These are phyloP conservation scores for Leucoagaricus sp. DNA, from an alignment of 1,284 basidiomycete species.

Conservation along the genomic window DNA sequence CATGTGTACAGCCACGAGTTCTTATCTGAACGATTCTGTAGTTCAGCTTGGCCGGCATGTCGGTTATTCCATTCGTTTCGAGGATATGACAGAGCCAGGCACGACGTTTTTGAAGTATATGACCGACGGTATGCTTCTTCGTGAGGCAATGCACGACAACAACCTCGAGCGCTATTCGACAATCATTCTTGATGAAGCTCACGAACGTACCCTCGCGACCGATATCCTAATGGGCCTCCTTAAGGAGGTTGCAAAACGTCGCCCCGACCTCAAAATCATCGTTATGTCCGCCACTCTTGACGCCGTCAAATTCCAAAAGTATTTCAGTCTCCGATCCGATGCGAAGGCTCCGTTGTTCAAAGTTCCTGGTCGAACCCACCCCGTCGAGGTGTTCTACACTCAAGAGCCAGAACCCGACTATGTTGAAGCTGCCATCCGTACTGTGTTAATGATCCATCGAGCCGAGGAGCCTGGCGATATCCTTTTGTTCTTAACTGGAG, in stretches of 20 bases:
- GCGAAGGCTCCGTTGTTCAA: conserved; percentile 85
- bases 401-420: conserved; percentile 97
- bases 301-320: conserved; percentile 95
- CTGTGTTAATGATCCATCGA: conserved; percentile 96
- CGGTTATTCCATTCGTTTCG: conserved; percentile 98
- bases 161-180: conserved; percentile 90
- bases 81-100: conserved; percentile 93
- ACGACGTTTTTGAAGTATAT: conserved; percentile 97
- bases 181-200: conserved; percentile 98
- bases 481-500: conserved; percentile 94
- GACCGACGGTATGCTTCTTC: conserved; percentile 98
- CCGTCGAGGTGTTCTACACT: conserved; percentile 96
- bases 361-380: conserved; percentile 95
- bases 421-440: conserved; percentile 95
- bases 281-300: conserved; percentile 99
- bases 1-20: too few relatives aligned
- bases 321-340: conserved; percentile 73
- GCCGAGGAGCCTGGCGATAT: conserved; percentile 95
- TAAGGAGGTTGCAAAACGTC: conserved; percentile 75
- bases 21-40: conserved; percentile 28
- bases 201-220: conserved; percentile 97
- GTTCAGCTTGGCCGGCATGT: conserved; percentile 93
- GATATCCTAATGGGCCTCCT: conserved; percentile 98
- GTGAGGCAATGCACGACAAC: conserved; percentile 98
- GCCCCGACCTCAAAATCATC: conserved; percentile 93